Conservation (phyloP, 2,329 filamentous ascomycete species). For the Neurospora sp. region DNA sequence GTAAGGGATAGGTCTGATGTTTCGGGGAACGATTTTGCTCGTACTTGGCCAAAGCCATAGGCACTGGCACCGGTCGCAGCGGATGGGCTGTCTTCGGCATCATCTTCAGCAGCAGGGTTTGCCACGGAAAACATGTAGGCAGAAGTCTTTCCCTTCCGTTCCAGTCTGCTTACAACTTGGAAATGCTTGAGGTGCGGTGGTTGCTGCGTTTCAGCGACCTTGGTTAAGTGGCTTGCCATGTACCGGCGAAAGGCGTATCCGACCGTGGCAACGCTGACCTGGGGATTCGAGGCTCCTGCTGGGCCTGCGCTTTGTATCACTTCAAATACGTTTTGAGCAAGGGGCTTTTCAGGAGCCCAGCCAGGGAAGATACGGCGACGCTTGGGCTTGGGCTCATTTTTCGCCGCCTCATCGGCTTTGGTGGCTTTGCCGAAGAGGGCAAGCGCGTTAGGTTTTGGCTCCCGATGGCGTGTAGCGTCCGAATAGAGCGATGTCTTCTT, state of each 20-base stretch:
- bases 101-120: not conserved
- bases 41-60: constrained; percentile 14
- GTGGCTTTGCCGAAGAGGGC: constrained; percentile 14
- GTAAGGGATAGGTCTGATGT: constrained; percentile 10
- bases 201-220: constrained; percentile 27
- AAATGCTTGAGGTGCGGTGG: constrained; percentile 30
- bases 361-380: constrained; percentile 14
- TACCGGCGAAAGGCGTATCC: constrained; percentile 27
- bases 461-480: constrained; percentile 14
- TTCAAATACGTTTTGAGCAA: constrained; percentile 27
- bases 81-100: not conserved
- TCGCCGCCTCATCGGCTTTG: constrained; percentile 2
- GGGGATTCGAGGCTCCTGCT: constrained; percentile 26
- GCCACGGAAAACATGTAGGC: constrained; percentile 30
- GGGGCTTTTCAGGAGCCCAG: constrained; percentile 26
- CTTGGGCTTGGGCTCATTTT: constrained; percentile 8
- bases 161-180: constrained; percentile 27
- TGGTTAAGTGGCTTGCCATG: constrained; percentile 23
- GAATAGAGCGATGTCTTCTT: constrained; percentile 25
- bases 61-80: not conserved
- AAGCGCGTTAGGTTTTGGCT: constrained; percentile 19
- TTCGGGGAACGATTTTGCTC: constrained; percentile 9
- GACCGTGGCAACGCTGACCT: constrained; percentile 26
- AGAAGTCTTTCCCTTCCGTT: constrained; percentile 30
- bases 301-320: constrained; percentile 23